Evolutionary conservation across 75 land plant species (phyloP).

Genomic region (Selaginella moellendorffii): DNA sequence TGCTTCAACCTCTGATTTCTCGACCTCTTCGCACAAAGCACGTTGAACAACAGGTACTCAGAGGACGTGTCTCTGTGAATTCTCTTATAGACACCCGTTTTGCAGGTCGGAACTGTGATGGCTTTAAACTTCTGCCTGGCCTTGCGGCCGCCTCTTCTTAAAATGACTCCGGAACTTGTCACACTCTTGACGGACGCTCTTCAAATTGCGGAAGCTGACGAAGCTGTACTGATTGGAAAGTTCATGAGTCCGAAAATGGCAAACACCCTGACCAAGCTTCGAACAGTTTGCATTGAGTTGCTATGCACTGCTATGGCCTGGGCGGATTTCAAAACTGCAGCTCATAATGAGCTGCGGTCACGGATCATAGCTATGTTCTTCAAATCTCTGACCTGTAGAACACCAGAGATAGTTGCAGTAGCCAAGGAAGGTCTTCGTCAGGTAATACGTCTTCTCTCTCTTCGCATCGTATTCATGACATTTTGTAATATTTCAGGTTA

Average conservation of each 20-base stretch:
- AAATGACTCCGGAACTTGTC: slow-evolving; percentile 71
- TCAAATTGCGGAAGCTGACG: slow-evolving; percentile 98
- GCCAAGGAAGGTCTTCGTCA: slow-evolving; percentile 98
- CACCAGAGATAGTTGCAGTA: slow-evolving; percentile 97
- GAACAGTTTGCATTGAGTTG: slow-evolving; percentile 95
- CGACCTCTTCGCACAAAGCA: slow-evolving; percentile 75
- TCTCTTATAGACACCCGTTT: not conserved
- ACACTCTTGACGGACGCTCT: slow-evolving; percentile 85
- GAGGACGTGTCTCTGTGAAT: not conserved
- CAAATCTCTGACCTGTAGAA: slow-evolving; percentile 92
- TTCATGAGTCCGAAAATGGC: slow-evolving; percentile 90
- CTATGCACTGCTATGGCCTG: slow-evolving; percentile 99
- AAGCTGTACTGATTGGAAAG: slow-evolving; percentile 71
- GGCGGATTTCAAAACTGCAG: slow-evolving; percentile 78
- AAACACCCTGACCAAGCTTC: slow-evolving; percentile 66
- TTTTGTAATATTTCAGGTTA: too few species aligned
- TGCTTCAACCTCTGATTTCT: slow-evolving; percentile 77
- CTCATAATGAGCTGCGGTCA: slow-evolving; percentile 76
- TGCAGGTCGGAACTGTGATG: slow-evolving; percentile 91
- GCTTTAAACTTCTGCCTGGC: slow-evolving; percentile 95
- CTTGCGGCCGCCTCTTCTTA: slow-evolving; percentile 84
- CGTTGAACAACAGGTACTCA: slow-evolving; percentile 88
- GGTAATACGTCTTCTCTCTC: slow-evolving; percentile 23
- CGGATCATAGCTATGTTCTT: slow-evolving; percentile 97
- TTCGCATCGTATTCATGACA: too few species aligned